Percentiles rank a stretch among this genome's conserved stretches.
These are phyloP conservation scores for Thelonectria discophora DNA, from an alignment of 2,329 filamentous ascomycete species.

Conservation along the genomic window DNA sequence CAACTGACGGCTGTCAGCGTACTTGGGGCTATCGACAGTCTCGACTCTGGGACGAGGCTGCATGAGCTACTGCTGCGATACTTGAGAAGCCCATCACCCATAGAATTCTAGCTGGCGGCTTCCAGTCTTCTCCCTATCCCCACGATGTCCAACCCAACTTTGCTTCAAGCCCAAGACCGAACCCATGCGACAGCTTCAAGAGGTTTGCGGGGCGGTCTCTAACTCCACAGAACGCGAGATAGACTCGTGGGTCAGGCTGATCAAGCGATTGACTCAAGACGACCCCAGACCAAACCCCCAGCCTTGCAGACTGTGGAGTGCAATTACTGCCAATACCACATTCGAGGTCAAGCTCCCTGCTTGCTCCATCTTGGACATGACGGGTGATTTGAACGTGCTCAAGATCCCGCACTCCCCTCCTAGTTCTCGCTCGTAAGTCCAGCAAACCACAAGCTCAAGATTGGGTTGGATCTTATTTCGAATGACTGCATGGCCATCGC, in stretches of 20 bases:
- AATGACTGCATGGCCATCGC: not conserved
- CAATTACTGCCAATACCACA: no score
- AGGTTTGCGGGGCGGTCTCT: slow-evolving; percentile 15
- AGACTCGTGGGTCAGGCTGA: slow-evolving; percentile 11
- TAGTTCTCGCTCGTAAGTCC: not conserved
- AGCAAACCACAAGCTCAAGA: not conserved
- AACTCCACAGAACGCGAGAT: slow-evolving; percentile 13
- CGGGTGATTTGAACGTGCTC: not conserved
- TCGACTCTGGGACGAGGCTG: not conserved
- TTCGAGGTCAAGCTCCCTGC: no score
- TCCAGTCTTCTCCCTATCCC: not conserved
- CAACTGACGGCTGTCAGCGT: not conserved
- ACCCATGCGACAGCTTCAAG: not conserved
- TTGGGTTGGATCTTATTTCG: not conserved
- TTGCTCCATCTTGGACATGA: not conserved
- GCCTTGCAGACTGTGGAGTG: not conserved
- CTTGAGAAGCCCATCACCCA: not conserved
- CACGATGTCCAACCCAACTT: no score
- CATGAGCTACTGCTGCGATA: not conserved
- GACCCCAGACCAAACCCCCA: not conserved
- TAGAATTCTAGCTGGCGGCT: not conserved
- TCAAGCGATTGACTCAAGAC: slow-evolving; percentile 1
- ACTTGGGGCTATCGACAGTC: not conserved
- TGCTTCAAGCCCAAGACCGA: not conserved
- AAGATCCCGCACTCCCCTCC: not conserved